Evolutionary conservation across 73 alveolate genomes (phyloP), one percentile per base, ranked within the genome.

Genomic region (Paramecium sexaurelia): DNA sequence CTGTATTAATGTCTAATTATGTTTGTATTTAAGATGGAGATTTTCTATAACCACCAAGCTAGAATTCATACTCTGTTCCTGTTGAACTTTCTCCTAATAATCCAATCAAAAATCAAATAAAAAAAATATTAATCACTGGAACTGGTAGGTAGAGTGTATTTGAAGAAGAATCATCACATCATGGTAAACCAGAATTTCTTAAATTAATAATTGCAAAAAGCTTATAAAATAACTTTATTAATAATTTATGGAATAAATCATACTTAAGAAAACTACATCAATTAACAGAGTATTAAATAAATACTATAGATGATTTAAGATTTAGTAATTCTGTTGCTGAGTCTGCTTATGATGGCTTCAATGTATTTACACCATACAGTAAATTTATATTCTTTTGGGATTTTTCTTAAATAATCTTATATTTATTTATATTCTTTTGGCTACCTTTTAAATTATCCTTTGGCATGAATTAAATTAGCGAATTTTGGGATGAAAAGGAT

Each of bases 291-390:
- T 73, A 36, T 39, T 17, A 73, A 73, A 73, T 27, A 15, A 22
- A 73, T 7, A 39, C 57, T 5, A 32, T 73, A 13, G 87, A 73
- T 36, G 87, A 73, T 73, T 39, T 73, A 73, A 22, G 37, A 33
- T 33, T 73, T 73, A 73, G 43, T 36, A 39, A 75, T 41, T 22
- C 51, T 1, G 47, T 15, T 51, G 67, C 67, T 17, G 67, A 51
- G 13, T n/a, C 67, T n/a, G 67, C 67, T 51, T 17, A 51, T 51
- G 67, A 78, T 11, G 24, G 27, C n/a, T 17, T 32, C 26, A 24
- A 73, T 73, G 87, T 73, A 27, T 73, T 73, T 73, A 36, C 87
- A 73, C 87, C 87, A 6, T 73, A 73, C 29, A 73, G 87, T 36
- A 32, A 73, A 22, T 27, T 73, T 11, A 73, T 73, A 13, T 33